Evolutionary conservation across 257 asterid genomes (phyloP), one percentile per base, ranked within the genome.

Genomic region (Salvia splendens): DNA sequence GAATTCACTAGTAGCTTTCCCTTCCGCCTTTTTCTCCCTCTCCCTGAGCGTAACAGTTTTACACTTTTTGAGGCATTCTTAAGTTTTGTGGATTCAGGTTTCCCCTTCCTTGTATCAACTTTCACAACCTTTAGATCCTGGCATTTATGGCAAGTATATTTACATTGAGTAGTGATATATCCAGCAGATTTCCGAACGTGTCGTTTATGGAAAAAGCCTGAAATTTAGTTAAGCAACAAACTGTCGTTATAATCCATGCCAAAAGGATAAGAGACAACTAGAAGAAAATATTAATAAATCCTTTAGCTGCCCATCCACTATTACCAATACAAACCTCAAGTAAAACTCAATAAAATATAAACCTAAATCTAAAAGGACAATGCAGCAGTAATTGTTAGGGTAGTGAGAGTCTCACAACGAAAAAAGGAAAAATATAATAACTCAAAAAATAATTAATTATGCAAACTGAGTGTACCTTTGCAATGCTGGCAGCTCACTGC

Each of bases 401-500:
- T 15, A 35, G 50, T 47, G 40, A 77, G 52, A 48, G 63, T 35
- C 45, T 28, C 57, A 64, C 14, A 47, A 61, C 45, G 8, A 2
- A 69, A 33, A 61, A 56, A 59, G 4, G 68, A 64, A 1, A 70
- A 17, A 62, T 32, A 71, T 56, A 65, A 61, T 59, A 5, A 70
- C 38, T 24, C 60, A 1, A 70, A 17, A 66, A 15, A 71, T 56
- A 68, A 48, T 41, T 56, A 50, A 65, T 42, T 71, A 28, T 35
- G 56, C 30, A 45, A 61, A 62, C 2, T 51, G 49, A 70, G 53
- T 73, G 69, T 78, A 92, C 98, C 98, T 82, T 87, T 70, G 80
- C 96, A 89, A 74, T 79, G 65, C 81, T 83, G 86, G 75, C 96
- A 92, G 79, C 84, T 81, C 56, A 89, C 96, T 68, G 95, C 98